Percentiles rank a stretch among this genome's conserved stretches.
phyloP scores from a whole-genome alignment of 2,329 filamentous ascomycete genomes.

The Cercospora sojina region DNA sequence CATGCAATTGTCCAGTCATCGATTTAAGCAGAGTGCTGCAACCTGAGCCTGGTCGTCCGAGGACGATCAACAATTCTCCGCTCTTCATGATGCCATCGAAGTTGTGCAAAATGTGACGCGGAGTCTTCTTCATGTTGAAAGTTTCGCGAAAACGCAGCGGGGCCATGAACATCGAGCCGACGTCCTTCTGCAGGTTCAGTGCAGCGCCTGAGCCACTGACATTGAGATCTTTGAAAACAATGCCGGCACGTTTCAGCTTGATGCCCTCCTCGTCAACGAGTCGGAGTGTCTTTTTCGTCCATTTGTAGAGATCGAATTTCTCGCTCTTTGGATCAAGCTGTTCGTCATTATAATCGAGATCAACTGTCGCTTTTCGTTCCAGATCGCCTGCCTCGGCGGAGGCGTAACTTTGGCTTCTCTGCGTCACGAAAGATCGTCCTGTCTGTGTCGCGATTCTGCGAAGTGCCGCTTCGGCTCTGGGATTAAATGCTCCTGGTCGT shows the following conservation, averaged over 20 bases:
- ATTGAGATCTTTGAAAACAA: conserved; percentile 64
- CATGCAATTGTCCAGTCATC: conserved; percentile 60
- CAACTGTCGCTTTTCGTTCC: conserved; percentile 32
- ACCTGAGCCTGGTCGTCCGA: conserved; percentile 55
- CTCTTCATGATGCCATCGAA: conserved; percentile 55
- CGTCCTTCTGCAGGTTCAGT: conserved; percentile 67
- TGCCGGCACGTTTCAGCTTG: conserved; percentile 55
- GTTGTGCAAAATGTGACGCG: conserved; percentile 56
- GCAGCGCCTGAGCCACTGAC: conserved; percentile 67
- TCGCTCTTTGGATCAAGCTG: conserved; percentile 54
- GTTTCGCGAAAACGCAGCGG: conserved; percentile 60
- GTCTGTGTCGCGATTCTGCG: conserved; percentile 26
- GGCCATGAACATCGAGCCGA: conserved; percentile 58
- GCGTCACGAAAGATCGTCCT: conserved; percentile 25
- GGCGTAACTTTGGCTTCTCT: conserved; percentile 14
- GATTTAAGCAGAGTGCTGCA: conserved; percentile 65
- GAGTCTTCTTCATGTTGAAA: conserved; percentile 51
- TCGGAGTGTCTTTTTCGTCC: conserved; percentile 51
- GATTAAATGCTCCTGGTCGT: conserved; percentile 23
- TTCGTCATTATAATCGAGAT: conserved; percentile 47
- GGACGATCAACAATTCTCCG: conserved; percentile 51
- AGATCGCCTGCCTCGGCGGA: conserved; percentile 21
- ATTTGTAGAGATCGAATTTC: conserved; percentile 57
- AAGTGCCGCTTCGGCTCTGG: conserved; percentile 24
- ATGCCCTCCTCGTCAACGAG: conserved; percentile 58